Base-by-base conservation (phyloP, 441 rosid genomes). In the Eruca vesicaria region DNA sequence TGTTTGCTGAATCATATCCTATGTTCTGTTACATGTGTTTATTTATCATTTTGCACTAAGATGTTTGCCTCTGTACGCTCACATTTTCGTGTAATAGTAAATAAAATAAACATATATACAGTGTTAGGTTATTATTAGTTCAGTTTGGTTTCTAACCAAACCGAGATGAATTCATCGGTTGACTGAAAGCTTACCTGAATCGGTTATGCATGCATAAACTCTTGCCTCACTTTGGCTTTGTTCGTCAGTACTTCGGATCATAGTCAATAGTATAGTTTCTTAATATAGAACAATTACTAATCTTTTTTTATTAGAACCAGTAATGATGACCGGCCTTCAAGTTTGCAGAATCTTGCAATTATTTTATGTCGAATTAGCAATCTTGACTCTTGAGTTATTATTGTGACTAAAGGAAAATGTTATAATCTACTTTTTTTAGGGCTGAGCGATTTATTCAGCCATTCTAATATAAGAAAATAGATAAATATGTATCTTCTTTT, bases 21-120 rank as follows among this genome's bases (percentile, higher is more conserved):
- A 75, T 20, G 69, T 69, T 69, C 57, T 63, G 36, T 31, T 63
- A 38, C 53, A 55, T 69, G 26, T 20, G 36, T 16, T 74, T 66
- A 71, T 76, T 66, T 55, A 56, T 41, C 64, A 36, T 12, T 59
- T 74, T 60, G 43, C 56, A 67, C 23, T 11, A 60, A 28, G 29
- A 20, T 62, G 29, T 14, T 68, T 68, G 55, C 45, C 69, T 63
- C 8, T 55, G 74, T 52, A 62, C 74, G 69, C 50, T 69, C 74
- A 68, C 19, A 19, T 63, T 57, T 9, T 43, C 56, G 61, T 56
- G 57, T 36, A 61, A 23, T 53, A 53, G 4, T 53, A 53, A 19
- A 53, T 53, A 53, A 53, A 19, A 19, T 50, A 9, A 53, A 53
- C 28, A 18, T 1, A 23, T 3, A 23, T 1, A 23, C 26, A 23